Evolutionary conservation across 2,329 filamentous ascomycete species (phyloP).

Genomic region (Aspergillus spinulosporus): DNA sequence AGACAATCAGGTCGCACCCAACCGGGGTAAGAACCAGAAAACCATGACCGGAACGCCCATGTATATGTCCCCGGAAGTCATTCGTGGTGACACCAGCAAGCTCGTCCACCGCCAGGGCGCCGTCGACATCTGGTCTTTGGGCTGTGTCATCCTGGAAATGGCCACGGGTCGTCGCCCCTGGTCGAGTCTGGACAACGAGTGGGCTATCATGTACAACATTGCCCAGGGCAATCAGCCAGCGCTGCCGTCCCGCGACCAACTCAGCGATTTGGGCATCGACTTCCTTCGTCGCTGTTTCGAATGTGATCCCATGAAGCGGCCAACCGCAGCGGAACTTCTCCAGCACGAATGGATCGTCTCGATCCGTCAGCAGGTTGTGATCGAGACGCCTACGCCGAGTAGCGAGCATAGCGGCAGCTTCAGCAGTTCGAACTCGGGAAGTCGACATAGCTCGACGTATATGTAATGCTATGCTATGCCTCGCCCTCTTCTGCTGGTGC

Average conservation of each 20-base stretch:
- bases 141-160: slow-evolving; percentile 97
- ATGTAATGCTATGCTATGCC: slow-evolving; percentile 16
- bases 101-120: slow-evolving; percentile 75
- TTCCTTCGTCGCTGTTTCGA: slow-evolving; percentile 86
- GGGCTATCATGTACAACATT: slow-evolving; percentile 99
- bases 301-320: slow-evolving; percentile 74
- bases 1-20: slow-evolving; percentile 31
- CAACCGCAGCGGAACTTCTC: slow-evolving; percentile 81
- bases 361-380: slow-evolving; percentile 50
- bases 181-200: slow-evolving; percentile 96
- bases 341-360: slow-evolving; percentile 84
- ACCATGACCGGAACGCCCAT: slow-evolving; percentile 98
- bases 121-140: slow-evolving; percentile 93
- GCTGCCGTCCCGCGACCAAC: slow-evolving; percentile 76
- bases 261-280: slow-evolving; percentile 80
- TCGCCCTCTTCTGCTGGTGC: background rate
- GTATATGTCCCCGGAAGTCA: slow-evolving; percentile 99
- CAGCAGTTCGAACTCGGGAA: slow-evolving; percentile 29
- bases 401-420: slow-evolving; percentile 43
- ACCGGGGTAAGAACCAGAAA: slow-evolving; percentile 63
- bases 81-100: slow-evolving; percentile 80
- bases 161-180: slow-evolving; percentile 90
- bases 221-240: slow-evolving; percentile 92
- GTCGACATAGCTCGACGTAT: slow-evolving; percentile 33
- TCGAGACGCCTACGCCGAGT: slow-evolving; percentile 43